These are phyloP conservation scores for Sphaerulina musiva DNA, from an alignment of 2,329 filamentous ascomycete species.

Conservation along the genomic window DNA sequence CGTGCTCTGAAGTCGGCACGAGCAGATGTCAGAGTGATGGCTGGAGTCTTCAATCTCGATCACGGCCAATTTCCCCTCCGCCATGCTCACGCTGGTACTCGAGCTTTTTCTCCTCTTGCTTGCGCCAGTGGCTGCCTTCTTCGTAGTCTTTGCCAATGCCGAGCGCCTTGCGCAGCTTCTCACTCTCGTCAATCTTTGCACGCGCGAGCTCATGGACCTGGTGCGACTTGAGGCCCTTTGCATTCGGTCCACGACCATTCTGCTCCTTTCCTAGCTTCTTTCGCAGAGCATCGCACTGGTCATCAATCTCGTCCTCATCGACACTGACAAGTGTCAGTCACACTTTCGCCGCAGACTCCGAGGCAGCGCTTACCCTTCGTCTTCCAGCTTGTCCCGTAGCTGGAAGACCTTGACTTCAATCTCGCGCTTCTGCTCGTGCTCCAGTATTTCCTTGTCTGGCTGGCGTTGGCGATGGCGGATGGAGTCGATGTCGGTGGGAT, in stretches of 20 bases:
- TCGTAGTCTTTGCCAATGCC: slow-evolving; percentile 82
- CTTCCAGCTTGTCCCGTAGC: slow-evolving; percentile 82
- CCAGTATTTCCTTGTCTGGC: slow-evolving; percentile 85
- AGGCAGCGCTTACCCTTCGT: slow-evolving; percentile 59
- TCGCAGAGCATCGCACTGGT: slow-evolving; percentile 60
- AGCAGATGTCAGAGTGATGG: neutral
- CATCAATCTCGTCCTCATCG: slow-evolving; percentile 87
- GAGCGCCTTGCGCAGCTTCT: slow-evolving; percentile 75
- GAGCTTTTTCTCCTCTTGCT: slow-evolving; percentile 62
- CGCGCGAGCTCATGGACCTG: slow-evolving; percentile 95
- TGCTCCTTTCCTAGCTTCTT: slow-evolving; percentile 55
- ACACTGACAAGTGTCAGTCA: slow-evolving; percentile 44
- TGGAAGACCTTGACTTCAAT: slow-evolving; percentile 93
- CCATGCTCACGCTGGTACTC: slow-evolving; percentile 24
- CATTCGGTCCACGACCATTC: slow-evolving; percentile 38
- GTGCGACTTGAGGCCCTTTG: slow-evolving; percentile 70
- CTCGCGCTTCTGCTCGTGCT: slow-evolving; percentile 85
- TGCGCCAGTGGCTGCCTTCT: slow-evolving; percentile 78
- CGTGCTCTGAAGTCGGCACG: neutral
- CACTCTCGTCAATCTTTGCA: slow-evolving; percentile 93
- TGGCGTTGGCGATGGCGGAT: slow-evolving; percentile 71
- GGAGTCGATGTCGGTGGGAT: slow-evolving; percentile 58
- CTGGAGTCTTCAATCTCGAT: slow-evolving; percentile 13
- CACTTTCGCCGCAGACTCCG: too few relatives aligned
- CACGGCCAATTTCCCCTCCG: slow-evolving; percentile 17